A percentile compares a stretch with the other conserved stretches of the same genome.
These are phyloP conservation scores for Fusarium begoniae DNA, from an alignment of 2,329 filamentous ascomycete genomes.

Conservation along the genomic window DNA sequence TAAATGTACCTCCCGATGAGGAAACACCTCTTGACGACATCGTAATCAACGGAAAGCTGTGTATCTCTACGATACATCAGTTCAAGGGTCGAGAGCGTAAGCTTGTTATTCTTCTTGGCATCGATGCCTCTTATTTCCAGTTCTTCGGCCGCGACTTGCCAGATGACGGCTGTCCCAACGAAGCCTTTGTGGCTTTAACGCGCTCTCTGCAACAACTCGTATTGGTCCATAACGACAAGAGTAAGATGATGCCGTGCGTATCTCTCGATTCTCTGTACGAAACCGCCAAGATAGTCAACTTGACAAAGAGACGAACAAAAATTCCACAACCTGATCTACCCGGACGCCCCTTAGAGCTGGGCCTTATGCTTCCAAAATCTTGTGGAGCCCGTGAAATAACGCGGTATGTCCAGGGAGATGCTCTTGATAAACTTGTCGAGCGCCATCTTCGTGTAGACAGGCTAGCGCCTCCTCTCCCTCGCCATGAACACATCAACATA, in stretches of 20 bases:
- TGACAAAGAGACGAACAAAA: background rate
- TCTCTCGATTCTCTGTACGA: slow-evolving; percentile 22
- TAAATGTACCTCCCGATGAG: slow-evolving; percentile 37
- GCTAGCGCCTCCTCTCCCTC: background rate
- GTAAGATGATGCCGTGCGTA: slow-evolving; percentile 40
- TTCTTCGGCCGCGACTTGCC: slow-evolving; percentile 38
- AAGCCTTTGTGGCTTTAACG: slow-evolving; percentile 44
- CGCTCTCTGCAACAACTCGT: slow-evolving; percentile 44
- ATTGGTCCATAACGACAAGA: slow-evolving; percentile 30
- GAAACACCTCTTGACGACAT: slow-evolving; percentile 38
- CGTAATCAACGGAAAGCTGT: slow-evolving; percentile 42
- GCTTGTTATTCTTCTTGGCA: slow-evolving; percentile 41
- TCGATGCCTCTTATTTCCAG: slow-evolving; percentile 41
- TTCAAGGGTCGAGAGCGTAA: slow-evolving; percentile 48
- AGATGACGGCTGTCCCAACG: slow-evolving; percentile 44
- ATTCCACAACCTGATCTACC: slow-evolving; percentile 1
- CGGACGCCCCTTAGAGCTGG: slow-evolving; percentile 19
- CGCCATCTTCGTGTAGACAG: slow-evolving; percentile 23
- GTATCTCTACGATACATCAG: slow-evolving; percentile 45
- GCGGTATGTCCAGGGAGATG: slow-evolving; percentile 39
- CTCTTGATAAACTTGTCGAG: slow-evolving; percentile 24
- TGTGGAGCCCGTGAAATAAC: slow-evolving; percentile 33
- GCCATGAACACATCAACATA: slow-evolving; percentile 27
- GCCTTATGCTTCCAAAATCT: slow-evolving; percentile 13
- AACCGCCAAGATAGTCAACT: slow-evolving; percentile 20